phyloP scores from a whole-genome alignment of 2,329 filamentous ascomycete species.

The Aspergillus flavus region DNA sequence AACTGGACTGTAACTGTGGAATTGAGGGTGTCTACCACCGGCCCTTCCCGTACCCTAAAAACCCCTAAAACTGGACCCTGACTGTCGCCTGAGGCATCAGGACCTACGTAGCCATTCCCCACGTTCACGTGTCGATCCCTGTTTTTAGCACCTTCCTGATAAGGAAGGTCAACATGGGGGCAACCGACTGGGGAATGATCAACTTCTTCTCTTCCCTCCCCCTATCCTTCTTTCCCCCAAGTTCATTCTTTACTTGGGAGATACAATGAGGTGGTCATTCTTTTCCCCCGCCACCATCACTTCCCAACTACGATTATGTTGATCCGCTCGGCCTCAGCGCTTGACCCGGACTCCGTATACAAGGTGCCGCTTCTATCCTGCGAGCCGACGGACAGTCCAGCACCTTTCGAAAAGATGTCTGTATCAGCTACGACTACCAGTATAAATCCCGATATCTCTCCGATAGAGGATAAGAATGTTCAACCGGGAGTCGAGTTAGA shows the following conservation, averaged over 20 bases:
- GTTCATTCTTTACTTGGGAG: background rate
- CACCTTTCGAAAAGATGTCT: background rate
- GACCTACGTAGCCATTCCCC: background rate
- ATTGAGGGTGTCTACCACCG: too few species aligned
- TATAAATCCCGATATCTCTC: background rate
- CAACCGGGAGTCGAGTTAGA: conserved; percentile 9
- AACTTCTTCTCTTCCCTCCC: background rate
- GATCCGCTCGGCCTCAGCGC: background rate
- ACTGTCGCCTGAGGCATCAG: background rate
- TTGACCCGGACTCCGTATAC: background rate
- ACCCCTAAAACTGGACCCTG: background rate
- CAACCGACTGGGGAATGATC: background rate
- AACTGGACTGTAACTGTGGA: too few species aligned
- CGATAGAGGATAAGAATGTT: background rate
- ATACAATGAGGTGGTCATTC: background rate
- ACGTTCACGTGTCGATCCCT: conserved; percentile 8
- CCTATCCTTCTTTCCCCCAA: background rate
- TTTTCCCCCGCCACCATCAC: background rate
- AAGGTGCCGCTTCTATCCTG: conserved; percentile 3
- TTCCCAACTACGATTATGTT: background rate
- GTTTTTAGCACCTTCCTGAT: conserved; percentile 4
- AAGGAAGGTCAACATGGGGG: conserved; percentile 5
- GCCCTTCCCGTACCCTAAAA: background rate
- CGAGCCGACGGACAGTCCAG: background rate
- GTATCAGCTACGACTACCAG: too few species aligned